Base-by-base conservation (phyloP, 345 rosid genomes). In the Moringa oleifera region DNA sequence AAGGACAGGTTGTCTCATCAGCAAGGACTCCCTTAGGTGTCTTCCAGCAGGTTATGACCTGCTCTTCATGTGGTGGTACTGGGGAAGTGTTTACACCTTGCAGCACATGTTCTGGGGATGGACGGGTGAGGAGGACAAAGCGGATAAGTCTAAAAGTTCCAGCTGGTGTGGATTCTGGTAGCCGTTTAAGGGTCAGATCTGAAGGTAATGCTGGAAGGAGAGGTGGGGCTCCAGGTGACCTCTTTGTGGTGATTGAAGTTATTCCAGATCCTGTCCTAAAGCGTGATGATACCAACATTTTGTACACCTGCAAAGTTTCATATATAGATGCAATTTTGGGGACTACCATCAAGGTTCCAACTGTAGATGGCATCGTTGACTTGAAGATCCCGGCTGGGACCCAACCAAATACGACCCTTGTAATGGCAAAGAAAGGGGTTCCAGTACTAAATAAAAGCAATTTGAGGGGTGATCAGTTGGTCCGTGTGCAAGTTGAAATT, bases 31-130 rank as follows among this genome's bases (percentile, higher is more conserved):
- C 99, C 0, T 69, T 95, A 23, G 97, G 99, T 28, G 93, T 95
- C 33, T 95, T 95, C 81, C 97, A 95, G 79, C 99, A 91, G 76
- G 99, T 95, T 46, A 95, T 83, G 90, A 83, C 87, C 51, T 91
- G 99, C 72, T 85, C 93, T n/a, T 66, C 90, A 0, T 95, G 99
- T 51, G 73, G 85, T 21, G 98, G 98, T 51, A 77, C 85, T 0
- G 99, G 99, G 49, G 94, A 91, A 68, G 68, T 83, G 45, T 85
- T 70, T 15, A 88, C 87, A 37, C 88, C 97, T 0, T 95, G 96
- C 75, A 76, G 75, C 51, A 74, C 90, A 0, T 95, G 99, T 65
- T 87, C 91, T 0, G 99, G 97, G 50, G 99, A 91, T 53, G 95
- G 96, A 23, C 85, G 96, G 21, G 94, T 89, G 31, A 84, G 97